Base-by-base conservation (phyloP, 176 grass and related monocot genomes). In the Alopecurus myosuroides region DNA sequence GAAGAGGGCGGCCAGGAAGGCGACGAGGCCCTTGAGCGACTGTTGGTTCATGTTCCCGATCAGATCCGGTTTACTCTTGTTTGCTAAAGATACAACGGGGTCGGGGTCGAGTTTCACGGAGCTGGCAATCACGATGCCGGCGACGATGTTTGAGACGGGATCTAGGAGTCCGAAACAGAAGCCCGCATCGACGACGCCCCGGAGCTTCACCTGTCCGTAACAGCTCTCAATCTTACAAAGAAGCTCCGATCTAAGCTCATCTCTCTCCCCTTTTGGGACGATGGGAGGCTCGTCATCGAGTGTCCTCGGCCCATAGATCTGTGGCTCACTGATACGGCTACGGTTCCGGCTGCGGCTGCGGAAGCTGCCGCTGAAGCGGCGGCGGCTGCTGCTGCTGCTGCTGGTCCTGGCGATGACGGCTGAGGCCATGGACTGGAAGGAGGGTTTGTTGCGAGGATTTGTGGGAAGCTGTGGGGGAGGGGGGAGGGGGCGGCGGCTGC, bases 1-100 rank as follows among this genome's bases (percentile, higher is more conserved):
- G 63, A 82, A 82, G 23, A 82, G 34, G 49, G n/a, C 28, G 80
- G 65, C 53, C 9, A 82, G 48, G 80, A 82, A 82, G 65, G 80
- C 49, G 17, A 41, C n/a, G 34, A 71, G 65, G 9, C 65, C 80
- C n/a, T 56, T 30, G 34, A 70, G 48, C 15, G 65, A 82, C 2
- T 20, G 80, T 49, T 19, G 30, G 25, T 65, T 2, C 62, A 65
- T 65, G 17, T 65, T 11, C 15, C 62, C 30, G 30, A 35, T 65
- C 30, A 9, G 1, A 35, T 18, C 62, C 1, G 17, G 15, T 19
- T 65, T 9, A 1, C 62, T 20, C 30, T 8, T 5, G 15, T 35
- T 66, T 18, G 30, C 7, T 6, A 28, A 34, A 9, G 62, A 9
- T 9, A 10, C 15, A 15, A 18, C 1, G 15, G 62, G 62, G 14